Percentiles rank a stretch among this genome's conserved stretches.
These are phyloP conservation scores for Eucalyptus pauciflora DNA, from an alignment of 345 rosid genomes.

Conservation along the genomic window DNA sequence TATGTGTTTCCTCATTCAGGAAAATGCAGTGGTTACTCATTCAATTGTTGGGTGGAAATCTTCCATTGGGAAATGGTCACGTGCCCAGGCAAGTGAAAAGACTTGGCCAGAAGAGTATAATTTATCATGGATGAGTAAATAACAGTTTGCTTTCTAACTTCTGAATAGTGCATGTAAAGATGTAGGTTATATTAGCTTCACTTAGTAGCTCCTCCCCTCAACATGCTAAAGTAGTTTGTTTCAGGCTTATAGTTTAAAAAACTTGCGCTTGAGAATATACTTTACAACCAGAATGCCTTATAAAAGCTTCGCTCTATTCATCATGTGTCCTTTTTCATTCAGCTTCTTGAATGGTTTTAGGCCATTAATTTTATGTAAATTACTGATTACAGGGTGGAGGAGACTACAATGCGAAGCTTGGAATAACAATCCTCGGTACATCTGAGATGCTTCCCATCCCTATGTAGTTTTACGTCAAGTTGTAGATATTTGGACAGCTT, in stretches of 20 bases:
- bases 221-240: not conserved
- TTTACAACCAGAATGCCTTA: not conserved
- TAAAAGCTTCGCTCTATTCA: not conserved
- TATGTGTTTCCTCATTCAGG: constrained; percentile 26
- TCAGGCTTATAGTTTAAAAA: not conserved
- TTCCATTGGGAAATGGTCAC: constrained; percentile 89
- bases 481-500: not conserved
- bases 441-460: not conserved
- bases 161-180: not conserved
- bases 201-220: not conserved
- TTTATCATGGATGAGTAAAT: not conserved
- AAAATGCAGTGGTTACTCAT: constrained; percentile 78
- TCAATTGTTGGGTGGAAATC: constrained; percentile 95
- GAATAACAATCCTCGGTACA: constrained; percentile 88
- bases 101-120: not conserved
- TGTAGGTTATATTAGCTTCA: not conserved
- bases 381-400: constrained; percentile 65
- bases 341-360: not conserved
- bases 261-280: not conserved
- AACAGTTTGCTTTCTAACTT: not conserved
- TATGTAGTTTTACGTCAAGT: not conserved
- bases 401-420: constrained; percentile 76
- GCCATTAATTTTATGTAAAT: not conserved
- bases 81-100: constrained; percentile 68
- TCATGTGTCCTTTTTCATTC: not conserved